Conservation (phyloP, 805 yeast genomes). For the Metschnikowia peoriensis region DNA sequence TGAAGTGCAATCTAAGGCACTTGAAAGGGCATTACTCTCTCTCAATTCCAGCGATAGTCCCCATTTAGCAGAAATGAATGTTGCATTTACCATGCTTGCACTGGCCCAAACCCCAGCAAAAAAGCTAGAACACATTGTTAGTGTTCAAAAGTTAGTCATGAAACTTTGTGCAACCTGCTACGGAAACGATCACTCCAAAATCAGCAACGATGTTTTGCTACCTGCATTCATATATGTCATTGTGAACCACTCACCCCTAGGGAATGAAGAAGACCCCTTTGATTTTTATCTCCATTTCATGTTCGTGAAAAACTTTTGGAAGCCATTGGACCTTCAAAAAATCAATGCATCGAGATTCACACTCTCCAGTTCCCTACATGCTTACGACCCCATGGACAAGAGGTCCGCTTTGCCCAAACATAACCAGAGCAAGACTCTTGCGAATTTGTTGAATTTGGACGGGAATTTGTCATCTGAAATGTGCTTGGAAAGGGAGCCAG, state of each 20-base stretch:
- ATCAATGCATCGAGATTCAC: conserved; percentile 17
- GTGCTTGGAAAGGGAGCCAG: conserved; percentile 1
- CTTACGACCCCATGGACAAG: conserved; percentile 17
- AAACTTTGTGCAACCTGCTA: conserved; percentile 16
- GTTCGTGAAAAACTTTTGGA: conserved; percentile 36
- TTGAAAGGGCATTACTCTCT: conserved; percentile 14
- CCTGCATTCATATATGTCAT: conserved; percentile 39
- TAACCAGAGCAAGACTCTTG: conserved; percentile 22
- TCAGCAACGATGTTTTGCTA: conserved; percentile 40
- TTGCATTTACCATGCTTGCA: conserved; percentile 20
- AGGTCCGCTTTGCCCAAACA: conserved; percentile 8
- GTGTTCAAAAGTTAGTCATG: conserved; percentile 33
- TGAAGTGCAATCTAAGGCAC: conserved; percentile 7
- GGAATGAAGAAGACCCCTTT: conserved; percentile 8
- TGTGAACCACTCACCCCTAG: conserved; percentile 26
- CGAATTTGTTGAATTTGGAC: conserved; percentile 31
- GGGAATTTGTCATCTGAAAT: conserved; percentile 6
- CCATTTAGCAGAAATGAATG: conserved; percentile 19
- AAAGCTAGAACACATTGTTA: conserved; percentile 30
- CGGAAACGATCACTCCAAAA: conserved; percentile 19
- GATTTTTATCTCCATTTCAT: conserved; percentile 37
- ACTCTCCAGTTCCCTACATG: conserved; percentile 10
- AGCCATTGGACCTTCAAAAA: conserved; percentile 32
- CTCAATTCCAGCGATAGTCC: conserved; percentile 10
- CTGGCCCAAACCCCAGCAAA: conserved; percentile 30